phyloP scores from a whole-genome alignment of 352 stramenopile genomes.

The Phytophthora uliginosa region DNA sequence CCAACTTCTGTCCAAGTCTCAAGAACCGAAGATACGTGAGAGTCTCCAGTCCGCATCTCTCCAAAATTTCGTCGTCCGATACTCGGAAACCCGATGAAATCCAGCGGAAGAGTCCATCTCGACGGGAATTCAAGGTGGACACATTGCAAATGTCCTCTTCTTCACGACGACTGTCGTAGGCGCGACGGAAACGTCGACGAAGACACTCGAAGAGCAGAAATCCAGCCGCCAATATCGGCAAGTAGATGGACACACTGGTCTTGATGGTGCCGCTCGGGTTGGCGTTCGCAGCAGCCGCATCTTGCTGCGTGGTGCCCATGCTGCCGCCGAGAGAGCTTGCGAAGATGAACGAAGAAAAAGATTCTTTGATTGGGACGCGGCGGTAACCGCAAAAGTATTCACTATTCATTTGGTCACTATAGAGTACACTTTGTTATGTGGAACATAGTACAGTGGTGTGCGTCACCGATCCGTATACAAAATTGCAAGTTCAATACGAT shows the following conservation, averaged over 20 bases:
- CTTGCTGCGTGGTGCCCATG: conserved; percentile 56
- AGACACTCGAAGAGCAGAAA: conserved; percentile 74
- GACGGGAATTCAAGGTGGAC: conserved; percentile 3
- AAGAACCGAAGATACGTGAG: conserved; percentile 80
- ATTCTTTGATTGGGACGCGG: conserved; percentile 24
- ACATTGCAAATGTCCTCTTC: conserved; percentile 46
- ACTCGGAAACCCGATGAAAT: conserved; percentile 49
- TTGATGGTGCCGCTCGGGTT: conserved; percentile 79
- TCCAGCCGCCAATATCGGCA: conserved; percentile 53
- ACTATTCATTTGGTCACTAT: not conserved
- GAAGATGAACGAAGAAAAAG: conserved; percentile 11
- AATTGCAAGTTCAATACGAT: not conserved
- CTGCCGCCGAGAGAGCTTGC: not conserved
- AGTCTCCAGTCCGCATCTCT: conserved; percentile 81
- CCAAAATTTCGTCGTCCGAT: conserved; percentile 73
- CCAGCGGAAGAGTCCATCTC: conserved; percentile 60
- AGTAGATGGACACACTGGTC: conserved; percentile 77
- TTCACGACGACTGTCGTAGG: conserved; percentile 62
- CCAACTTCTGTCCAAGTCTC: conserved; percentile 72
- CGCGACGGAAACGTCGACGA: conserved; percentile 57
- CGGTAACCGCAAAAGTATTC: conserved; percentile 13
- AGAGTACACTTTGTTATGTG: not conserved
- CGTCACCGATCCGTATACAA: too few relatives aligned
- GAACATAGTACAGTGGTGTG: conserved; percentile 1
- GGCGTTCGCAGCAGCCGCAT: conserved; percentile 58